Evolutionary conservation across 345 rosid species (phyloP).

Genomic region (Hypericum androsaemum): DNA sequence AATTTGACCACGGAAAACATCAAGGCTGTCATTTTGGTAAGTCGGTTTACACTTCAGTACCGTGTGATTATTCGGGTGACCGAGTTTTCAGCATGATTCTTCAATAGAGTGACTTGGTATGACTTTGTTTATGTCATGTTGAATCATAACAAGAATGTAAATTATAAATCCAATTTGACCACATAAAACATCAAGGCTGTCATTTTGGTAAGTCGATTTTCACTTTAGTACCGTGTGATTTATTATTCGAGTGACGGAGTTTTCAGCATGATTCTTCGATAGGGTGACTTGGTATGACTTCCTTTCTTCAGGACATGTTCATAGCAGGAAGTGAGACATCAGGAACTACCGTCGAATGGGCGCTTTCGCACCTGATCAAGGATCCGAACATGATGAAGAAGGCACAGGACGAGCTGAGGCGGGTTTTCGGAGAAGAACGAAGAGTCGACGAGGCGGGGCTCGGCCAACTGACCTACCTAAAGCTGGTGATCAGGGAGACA

Average conservation of each 20-base stretch:
- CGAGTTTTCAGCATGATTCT: too few species aligned
- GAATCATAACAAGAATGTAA: not conserved
- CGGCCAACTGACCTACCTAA: too few species aligned
- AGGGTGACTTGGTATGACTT: not conserved
- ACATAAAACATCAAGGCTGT: too few species aligned
- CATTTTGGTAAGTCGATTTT: too few species aligned
- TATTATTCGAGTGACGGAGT: too few species aligned
- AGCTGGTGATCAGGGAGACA: not conserved
- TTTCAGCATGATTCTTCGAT: not conserved
- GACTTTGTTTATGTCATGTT: not conserved
- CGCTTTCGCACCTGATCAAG: not conserved
- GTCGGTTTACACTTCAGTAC: too few species aligned
- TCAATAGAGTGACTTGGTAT: not conserved
- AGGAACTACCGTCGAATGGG: not conserved
- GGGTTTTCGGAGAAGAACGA: not conserved
- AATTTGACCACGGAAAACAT: too few species aligned
- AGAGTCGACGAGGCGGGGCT: not conserved
- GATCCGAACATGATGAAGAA: not conserved
- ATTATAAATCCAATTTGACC: not conserved
- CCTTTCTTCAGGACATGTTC: not conserved
- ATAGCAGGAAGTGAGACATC: not conserved
- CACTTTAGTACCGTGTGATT: too few species aligned
- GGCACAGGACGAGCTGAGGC: conserved; percentile 1
- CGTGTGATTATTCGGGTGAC: too few species aligned
- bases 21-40: too few species aligned